phyloP scores from a whole-genome alignment of 1,284 basidiomycete species.

The Fomitopsis betulina region DNA sequence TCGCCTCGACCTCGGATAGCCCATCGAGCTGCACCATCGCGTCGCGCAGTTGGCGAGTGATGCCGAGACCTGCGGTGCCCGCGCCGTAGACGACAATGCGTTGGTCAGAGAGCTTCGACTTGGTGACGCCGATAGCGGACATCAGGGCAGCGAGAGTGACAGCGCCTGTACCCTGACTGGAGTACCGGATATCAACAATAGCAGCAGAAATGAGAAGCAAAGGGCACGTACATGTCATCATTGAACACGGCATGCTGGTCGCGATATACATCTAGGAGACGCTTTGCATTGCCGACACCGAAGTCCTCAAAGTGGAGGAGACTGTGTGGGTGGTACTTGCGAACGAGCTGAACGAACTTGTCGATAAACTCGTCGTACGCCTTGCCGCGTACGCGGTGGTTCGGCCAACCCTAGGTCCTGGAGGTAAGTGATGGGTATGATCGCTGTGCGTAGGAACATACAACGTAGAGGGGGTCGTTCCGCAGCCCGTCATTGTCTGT shows the following conservation, averaged over 20 bases:
- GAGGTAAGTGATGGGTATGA: background rate
- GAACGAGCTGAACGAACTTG: conserved; percentile 48
- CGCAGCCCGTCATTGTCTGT: conserved; percentile 68
- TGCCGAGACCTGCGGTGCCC: conserved; percentile 81
- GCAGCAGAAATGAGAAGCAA: background rate
- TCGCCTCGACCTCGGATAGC: conserved; percentile 55
- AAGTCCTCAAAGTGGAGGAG: conserved; percentile 80
- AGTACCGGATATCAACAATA: background rate
- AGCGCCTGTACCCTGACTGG: conserved; percentile 70
- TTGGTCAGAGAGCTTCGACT: conserved; percentile 65
- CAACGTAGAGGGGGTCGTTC: conserved; percentile 69
- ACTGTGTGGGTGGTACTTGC: conserved; percentile 40
- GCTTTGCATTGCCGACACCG: conserved; percentile 70
- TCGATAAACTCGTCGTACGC: conserved; percentile 68
- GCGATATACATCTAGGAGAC: conserved; percentile 66
- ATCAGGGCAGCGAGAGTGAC: conserved; percentile 77
- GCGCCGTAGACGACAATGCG: conserved; percentile 78
- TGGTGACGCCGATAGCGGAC: conserved; percentile 74
- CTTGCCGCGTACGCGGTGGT: conserved; percentile 57
- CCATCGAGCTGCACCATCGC: conserved; percentile 66
- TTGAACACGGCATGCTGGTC: conserved; percentile 73
- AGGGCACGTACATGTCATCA: conserved; percentile 59
- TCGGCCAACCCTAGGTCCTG: conserved; percentile 53
- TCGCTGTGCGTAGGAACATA: conserved; percentile 21
- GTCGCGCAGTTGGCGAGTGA: conserved; percentile 67